Base-by-base conservation (phyloP, 306 rosid species). In the Fragaria ananassa region DNA sequence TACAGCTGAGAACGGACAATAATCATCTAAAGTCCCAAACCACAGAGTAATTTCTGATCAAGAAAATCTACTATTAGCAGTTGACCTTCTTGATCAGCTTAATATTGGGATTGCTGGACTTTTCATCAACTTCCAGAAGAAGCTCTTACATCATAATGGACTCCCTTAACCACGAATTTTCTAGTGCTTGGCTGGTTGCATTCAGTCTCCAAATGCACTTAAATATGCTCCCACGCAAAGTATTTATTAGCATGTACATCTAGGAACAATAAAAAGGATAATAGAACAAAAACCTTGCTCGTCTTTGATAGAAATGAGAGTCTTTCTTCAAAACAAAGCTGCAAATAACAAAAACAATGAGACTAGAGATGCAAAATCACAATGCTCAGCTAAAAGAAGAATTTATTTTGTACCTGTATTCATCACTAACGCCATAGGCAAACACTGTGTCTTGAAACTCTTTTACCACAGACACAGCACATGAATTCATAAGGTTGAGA, bases 391-490 rank as follows among this genome's bases (percentile, higher is more conserved):
- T 25, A 42, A 4, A 29, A 45, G 31, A 47, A 45, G 72, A 12
- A 35, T 35, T n/a, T 41, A 39, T 31, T 12, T 23, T 50, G 8
- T 47, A 81, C 86, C 90, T 84, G 82, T 91, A 90, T 80, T 93
- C 96, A 19, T 93, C 96, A 58, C 96, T 87, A 76, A 89, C 93
- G 31, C 98, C 96, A 78, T 87, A 93, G 42, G 96, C 81, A 71
- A 89, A 93, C 29, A 91, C 90, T 65, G 86, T 65, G 78, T 91
- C 97, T 53, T 50, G 81, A 81, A 89, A 90, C 86, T 93, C 87
- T 84, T 86, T 85, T 45, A 86, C 69, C 76, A 91, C 91, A 60
- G 88, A 87, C 79, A 82, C 71, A 45, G 96, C 93, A 87, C 96
- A 88, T 23, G 84, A 81, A 79, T 91, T 93, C 98, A 93, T 91